Conservation (phyloP, 2,329 filamentous ascomycete species). For the Nothophoma quercina region DNA sequence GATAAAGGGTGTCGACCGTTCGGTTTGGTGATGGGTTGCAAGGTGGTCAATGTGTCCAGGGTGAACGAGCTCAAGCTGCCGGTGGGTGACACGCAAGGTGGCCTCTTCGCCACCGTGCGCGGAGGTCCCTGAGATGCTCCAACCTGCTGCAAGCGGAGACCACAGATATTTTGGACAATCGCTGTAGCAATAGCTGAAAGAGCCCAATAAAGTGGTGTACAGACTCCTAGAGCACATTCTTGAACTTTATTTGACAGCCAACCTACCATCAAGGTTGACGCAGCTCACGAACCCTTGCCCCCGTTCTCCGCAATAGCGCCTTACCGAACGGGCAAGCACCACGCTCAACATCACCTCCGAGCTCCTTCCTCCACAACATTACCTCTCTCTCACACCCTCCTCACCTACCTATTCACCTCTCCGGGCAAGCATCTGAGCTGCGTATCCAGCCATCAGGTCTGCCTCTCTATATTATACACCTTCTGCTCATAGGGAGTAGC, state of each 20-base stretch:
- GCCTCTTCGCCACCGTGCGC: slow-evolving; percentile 30
- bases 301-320: slow-evolving; percentile 23
- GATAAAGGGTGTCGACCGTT: slow-evolving; percentile 1
- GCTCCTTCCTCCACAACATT: slow-evolving; percentile 32
- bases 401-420: not conserved
- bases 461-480: not conserved
- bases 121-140: slow-evolving; percentile 17
- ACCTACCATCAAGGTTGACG: slow-evolving; percentile 10
- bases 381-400: slow-evolving; percentile 18
- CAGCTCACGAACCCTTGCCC: slow-evolving; percentile 21
- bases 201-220: not conserved
- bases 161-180: not conserved
- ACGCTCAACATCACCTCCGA: slow-evolving; percentile 34
- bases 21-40: slow-evolving; percentile 18
- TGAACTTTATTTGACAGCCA: not conserved
- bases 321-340: slow-evolving; percentile 31
- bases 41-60: slow-evolving; percentile 18
- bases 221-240: not conserved
- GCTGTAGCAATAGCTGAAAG: not conserved
- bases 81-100: slow-evolving; percentile 27
- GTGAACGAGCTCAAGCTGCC: slow-evolving; percentile 22
- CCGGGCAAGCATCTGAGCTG: not conserved
- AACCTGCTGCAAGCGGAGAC: not conserved
- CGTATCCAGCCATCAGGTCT: slow-evolving; percentile 1
- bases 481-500: not conserved